Percentiles rank a stretch among this genome's conserved stretches.
phyloP scores from a whole-genome alignment of 2,329 filamentous ascomycete genomes.

The Epichloe sylvatica region DNA sequence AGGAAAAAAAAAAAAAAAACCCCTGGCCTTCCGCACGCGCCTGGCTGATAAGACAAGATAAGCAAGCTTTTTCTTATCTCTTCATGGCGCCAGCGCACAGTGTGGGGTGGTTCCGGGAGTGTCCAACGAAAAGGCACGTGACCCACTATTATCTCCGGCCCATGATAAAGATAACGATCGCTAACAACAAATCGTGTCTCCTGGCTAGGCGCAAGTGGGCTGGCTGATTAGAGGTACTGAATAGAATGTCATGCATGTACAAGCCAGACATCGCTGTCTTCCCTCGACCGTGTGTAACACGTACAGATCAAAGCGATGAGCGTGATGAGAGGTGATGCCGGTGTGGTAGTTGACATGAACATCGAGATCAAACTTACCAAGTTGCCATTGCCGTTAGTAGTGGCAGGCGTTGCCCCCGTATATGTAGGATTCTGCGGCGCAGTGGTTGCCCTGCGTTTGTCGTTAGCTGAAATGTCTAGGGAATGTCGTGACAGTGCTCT shows the following conservation, averaged over 20 bases:
- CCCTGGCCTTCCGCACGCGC: slow-evolving; percentile 14
- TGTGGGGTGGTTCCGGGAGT: background rate
- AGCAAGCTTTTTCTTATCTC: slow-evolving; percentile 10
- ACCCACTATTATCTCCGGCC: slow-evolving; percentile 10
- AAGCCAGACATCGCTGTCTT: background rate
- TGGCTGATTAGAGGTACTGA: background rate
- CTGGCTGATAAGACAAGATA: slow-evolving; percentile 24
- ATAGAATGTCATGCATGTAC: background rate
- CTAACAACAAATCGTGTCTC: background rate
- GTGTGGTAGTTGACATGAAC: background rate
- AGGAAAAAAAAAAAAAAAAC: slow-evolving; percentile 22
- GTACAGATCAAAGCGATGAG: background rate
- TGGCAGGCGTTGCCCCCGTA: slow-evolving; percentile 23
- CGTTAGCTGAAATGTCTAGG: slow-evolving; percentile 4
- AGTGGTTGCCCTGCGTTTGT: slow-evolving; percentile 7
- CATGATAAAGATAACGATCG: slow-evolving; percentile 2
- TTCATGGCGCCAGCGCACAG: background rate
- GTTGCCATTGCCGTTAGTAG: slow-evolving; percentile 25
- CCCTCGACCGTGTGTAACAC: background rate
- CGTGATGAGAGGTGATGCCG: background rate
- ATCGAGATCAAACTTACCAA: slow-evolving; percentile 21
- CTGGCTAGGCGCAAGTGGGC: background rate
- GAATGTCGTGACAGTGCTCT: background rate
- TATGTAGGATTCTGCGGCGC: slow-evolving; percentile 13
- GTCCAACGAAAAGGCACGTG: slow-evolving; percentile 18